Evolutionary conservation across 768 basidiomycete genomes (phyloP), one percentile per base, ranked within the genome.

Genomic region (Russula sp.): DNA sequence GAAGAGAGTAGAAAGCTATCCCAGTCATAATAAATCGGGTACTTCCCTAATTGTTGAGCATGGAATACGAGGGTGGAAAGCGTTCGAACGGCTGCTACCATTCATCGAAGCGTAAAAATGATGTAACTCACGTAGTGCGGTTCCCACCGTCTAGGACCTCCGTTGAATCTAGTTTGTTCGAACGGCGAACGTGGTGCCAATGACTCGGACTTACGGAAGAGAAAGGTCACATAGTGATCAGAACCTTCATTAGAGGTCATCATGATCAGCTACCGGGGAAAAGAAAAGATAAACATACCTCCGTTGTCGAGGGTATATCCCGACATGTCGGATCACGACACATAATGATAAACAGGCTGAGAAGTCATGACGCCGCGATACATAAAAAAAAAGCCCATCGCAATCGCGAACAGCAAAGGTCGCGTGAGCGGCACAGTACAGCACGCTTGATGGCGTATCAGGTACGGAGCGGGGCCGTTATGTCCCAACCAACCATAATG

Each of bases 311-410:
- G 51, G 30, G 38, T 42, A 26, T 36, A 32, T 28, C 51, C 57
- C 46, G 22, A 53, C 62, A 57, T 24, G 56, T 51, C 62, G 62
- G 49, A 63, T 57, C 56, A 63, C 22, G 22, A 50, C 28, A 26
- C 30, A 52, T 14, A 28, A 38, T 32, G 55, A 44, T 42, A 52
- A 36, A 13, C 13, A 18, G 18, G 22, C 51, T 14, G 40, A 36
- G 22, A 59, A 26, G 32, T 44, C 40, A 57, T 10, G 40, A 50
- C 9, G 13, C 28, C 50, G 24, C 55, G 10, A 36, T 54, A 24
- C 20, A 24, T 22, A 22, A 38, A 6, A 53, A 53, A 14, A 30
- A 30, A 28, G 28, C 28, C 18, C 18, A 30, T 10, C 18, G 48
- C 42, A 48, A n/a, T 48, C 49, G 16, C 16, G 14, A 28, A 16